Evolutionary conservation across 164 flowering plant genomes (phyloP), one percentile per base, ranked within the genome.

Genomic region (Magnolia changhungtana): DNA sequence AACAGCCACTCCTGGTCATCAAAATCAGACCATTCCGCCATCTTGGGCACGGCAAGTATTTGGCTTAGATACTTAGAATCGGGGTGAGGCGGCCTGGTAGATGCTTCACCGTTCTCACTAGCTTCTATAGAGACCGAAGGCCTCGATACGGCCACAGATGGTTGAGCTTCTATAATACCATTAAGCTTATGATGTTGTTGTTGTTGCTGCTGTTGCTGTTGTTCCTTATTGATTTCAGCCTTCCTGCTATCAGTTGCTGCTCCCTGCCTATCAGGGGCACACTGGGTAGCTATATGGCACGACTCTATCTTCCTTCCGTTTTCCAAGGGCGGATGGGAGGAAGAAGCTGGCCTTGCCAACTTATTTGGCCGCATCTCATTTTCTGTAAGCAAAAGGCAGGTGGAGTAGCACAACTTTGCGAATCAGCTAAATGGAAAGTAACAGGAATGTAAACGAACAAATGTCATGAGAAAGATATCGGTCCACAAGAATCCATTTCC

Each of bases 1-100:
- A 87, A 83, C 58, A 93, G 81, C 98, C 98, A 93, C 11, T 88
- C 89, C 63, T 88, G 88, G 78, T 90, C 91, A 79, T 90, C 91
- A 82, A 73, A 77, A 66, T 85, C 88, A 67, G 83, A 80, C 88
- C 80, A 85, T 72, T 88, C 93, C 21, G 82, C 93, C 87, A 87
- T 74, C 75, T 84, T 85, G 72, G 98, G 96, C 11, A 93, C 87
- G 3, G 83, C 27, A 73, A 87, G 87, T 68, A 93, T 78, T 78
- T 87, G 82, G 73, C 72, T 82, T 66, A 93, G 78, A 77, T 85
- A 88, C 76, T 87, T 85, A 50, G 83, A 67, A 82, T 93, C 98
- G 45, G 92, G 96, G 85, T 93, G 98, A 23, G 96, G 91, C 7
- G 88, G 87, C 80, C 77, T 88, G 13, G 64, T 58, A 49, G 85